These are phyloP conservation scores for Leccinum rimulosum DNA, from an alignment of 768 basidiomycete genomes.

Conservation along the genomic window DNA sequence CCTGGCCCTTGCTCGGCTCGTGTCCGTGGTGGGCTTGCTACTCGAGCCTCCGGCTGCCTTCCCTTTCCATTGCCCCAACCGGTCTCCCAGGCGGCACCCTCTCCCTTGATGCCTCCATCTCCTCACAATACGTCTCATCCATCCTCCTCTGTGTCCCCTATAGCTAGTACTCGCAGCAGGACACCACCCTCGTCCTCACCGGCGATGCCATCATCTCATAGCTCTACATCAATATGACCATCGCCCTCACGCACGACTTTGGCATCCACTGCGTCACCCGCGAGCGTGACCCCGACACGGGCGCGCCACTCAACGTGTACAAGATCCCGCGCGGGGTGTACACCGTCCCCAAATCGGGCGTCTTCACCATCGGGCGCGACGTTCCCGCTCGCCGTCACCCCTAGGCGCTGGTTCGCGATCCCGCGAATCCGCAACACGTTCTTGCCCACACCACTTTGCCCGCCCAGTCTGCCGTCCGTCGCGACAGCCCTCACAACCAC, in stretches of 20 bases:
- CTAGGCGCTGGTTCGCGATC: no score
- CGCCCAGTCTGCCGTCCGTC: no score
- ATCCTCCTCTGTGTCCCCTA: constrained; percentile 90
- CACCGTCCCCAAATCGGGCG: no score
- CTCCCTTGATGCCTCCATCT: constrained; percentile 89
- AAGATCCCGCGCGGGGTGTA: constrained; percentile 76
- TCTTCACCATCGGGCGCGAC: no score
- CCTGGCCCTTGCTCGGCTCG: no score
- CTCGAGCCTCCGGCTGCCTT: no score
- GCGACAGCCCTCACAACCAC: no score
- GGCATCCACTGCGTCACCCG: constrained; percentile 69
- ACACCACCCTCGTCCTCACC: constrained; percentile 76
- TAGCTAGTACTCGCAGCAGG: constrained; percentile 62
- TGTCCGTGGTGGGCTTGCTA: no score
- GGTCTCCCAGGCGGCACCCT: constrained; percentile 73
- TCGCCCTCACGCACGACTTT: constrained; percentile 95
- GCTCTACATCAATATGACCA: constrained; percentile 99
- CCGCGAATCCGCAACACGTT: no score
- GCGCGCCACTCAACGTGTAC: constrained; percentile 74
- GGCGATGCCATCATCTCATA: constrained; percentile 82
- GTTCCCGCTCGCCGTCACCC: no score
- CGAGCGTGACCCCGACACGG: constrained; percentile 54
- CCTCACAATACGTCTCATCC: constrained; percentile 97
- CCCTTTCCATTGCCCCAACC: constrained; percentile 78
- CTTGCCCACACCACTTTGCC: no score